These are phyloP conservation scores for Lipomyces kockii DNA, from an alignment of 805 yeast species.

Conservation along the genomic window DNA sequence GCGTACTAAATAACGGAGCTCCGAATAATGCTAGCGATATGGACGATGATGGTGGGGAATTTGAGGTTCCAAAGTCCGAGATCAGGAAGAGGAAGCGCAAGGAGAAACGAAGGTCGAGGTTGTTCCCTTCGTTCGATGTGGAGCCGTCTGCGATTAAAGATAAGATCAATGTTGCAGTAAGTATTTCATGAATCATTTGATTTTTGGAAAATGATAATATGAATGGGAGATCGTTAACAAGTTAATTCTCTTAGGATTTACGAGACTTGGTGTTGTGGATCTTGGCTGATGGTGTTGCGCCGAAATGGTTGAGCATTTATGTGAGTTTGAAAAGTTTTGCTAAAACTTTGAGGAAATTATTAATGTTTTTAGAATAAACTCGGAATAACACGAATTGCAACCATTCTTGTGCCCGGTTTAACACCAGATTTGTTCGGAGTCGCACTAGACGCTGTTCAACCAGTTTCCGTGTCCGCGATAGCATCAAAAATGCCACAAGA, in stretches of 20 bases:
- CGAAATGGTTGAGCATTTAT: slow-evolving; percentile 56
- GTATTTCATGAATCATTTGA: slow-evolving; percentile 24
- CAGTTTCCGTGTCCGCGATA: neutral
- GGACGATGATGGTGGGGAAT: slow-evolving; percentile 19
- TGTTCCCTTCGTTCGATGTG: slow-evolving; percentile 36
- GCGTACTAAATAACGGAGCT: neutral
- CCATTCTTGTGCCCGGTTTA: slow-evolving; percentile 70
- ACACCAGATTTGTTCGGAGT: slow-evolving; percentile 52
- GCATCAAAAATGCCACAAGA: slow-evolving; percentile 4
- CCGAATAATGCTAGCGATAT: neutral
- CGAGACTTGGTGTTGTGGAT: slow-evolving; percentile 54
- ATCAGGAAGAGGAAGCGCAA: slow-evolving; percentile 36
- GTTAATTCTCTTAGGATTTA: slow-evolving; percentile 47
- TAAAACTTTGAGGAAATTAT: neutral
- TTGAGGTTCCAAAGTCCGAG: slow-evolving; percentile 27
- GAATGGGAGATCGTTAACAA: neutral
- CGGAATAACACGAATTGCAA: slow-evolving; percentile 58
- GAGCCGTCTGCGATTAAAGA: slow-evolving; percentile 20
- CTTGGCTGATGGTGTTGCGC: slow-evolving; percentile 51
- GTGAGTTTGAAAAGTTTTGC: slow-evolving; percentile 9
- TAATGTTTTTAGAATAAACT: slow-evolving; percentile 47
- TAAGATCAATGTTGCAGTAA: slow-evolving; percentile 35
- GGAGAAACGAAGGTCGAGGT: slow-evolving; percentile 38
- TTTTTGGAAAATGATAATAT: no score
- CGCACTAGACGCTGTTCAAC: slow-evolving; percentile 24